Evolutionary conservation across 139 green algal species (phyloP).

Genomic region (Mesotaenium endlicherianum): DNA sequence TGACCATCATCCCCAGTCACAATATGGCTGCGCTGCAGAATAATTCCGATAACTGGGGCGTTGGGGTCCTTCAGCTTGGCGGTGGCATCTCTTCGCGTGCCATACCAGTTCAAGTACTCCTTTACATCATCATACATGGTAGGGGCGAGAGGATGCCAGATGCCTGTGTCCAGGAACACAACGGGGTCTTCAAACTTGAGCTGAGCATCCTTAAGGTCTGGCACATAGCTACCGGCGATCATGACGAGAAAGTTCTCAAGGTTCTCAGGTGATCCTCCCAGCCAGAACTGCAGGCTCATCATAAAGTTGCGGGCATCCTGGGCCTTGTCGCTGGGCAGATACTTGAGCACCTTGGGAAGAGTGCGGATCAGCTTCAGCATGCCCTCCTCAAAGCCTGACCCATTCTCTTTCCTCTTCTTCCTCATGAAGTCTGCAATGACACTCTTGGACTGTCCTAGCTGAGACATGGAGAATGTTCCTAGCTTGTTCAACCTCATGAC

Average conservation of each 20-base stretch:
- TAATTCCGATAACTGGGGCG: conserved; percentile 89
- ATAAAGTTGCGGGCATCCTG: conserved; percentile 89
- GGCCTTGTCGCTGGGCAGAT: conserved; percentile 87
- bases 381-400: conserved; percentile 91
- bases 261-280: conserved; percentile 94
- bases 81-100: conserved; percentile 78
- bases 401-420: conserved; percentile 61
- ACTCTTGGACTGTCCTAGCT: conserved; percentile 92
- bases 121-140: conserved; percentile 95
- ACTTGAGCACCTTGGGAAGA: conserved; percentile 86
- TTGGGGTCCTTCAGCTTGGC: conserved; percentile 60
- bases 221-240: conserved; percentile 80
- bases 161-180: conserved; percentile 92
- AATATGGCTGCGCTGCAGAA: conserved; percentile 96
- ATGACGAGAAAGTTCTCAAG: conserved; percentile 97
- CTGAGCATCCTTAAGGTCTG: conserved; percentile 74
- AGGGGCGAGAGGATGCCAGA: conserved; percentile 90
- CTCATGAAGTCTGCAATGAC: conserved; percentile 96
- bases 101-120: conserved; percentile 97
- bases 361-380: conserved; percentile 95
- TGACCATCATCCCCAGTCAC: conserved; percentile 94
- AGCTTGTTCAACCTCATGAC: conserved; percentile 99
- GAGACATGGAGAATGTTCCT: conserved; percentile 93
- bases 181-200: conserved; percentile 78
- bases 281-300: conserved; percentile 98